These are phyloP conservation scores for Chaetomium sp. DNA, from an alignment of 2,329 filamentous ascomycete species.

Conservation along the genomic window DNA sequence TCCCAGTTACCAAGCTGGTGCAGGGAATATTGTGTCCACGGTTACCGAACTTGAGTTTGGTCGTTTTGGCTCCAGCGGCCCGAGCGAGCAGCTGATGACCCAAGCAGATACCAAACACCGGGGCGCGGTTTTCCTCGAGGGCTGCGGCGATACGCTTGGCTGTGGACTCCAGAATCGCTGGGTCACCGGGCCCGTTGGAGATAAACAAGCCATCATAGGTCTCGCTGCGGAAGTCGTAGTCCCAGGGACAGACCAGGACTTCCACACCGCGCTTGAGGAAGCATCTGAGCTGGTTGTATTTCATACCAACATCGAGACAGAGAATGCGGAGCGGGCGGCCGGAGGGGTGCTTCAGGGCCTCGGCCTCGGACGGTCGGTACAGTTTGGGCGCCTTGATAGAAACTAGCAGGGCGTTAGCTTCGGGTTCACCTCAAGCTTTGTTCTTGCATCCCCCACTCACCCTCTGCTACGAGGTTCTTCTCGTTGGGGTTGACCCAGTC, in stretches of 20 bases:
- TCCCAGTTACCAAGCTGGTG: slow-evolving; percentile 91
- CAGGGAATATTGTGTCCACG: slow-evolving; percentile 98
- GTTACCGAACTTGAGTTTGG: slow-evolving; percentile 99
- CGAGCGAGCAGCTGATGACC: slow-evolving; percentile 79
- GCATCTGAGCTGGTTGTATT: slow-evolving; percentile 96
- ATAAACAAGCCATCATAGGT: slow-evolving; percentile 97
- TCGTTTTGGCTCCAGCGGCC: slow-evolving; percentile 68
- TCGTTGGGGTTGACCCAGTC: slow-evolving; percentile 92
- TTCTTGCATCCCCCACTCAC: slow-evolving; percentile 58
- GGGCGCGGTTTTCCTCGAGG: slow-evolving; percentile 52
- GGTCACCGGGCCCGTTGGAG: slow-evolving; percentile 96
- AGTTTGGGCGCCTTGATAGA: slow-evolving; percentile 85
- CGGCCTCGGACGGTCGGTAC: slow-evolving; percentile 70
- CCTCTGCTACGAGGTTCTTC: slow-evolving; percentile 90
- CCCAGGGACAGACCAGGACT: slow-evolving; percentile 92
- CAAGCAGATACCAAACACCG: slow-evolving; percentile 75
- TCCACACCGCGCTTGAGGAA: slow-evolving; percentile 89
- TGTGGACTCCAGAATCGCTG: slow-evolving; percentile 78
- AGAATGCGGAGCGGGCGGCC: slow-evolving; percentile 85
- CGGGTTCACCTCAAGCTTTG: slow-evolving; percentile 8
- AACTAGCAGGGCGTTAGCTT: slow-evolving; percentile 62
- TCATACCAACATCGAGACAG: slow-evolving; percentile 95
- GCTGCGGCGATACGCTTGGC: slow-evolving; percentile 77
- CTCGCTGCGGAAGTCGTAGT: slow-evolving; percentile 85
- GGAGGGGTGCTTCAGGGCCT: slow-evolving; percentile 80